These are phyloP conservation scores for Malassezia dermatis DNA, from an alignment of 1,284 basidiomycete genomes.

Conservation along the genomic window DNA sequence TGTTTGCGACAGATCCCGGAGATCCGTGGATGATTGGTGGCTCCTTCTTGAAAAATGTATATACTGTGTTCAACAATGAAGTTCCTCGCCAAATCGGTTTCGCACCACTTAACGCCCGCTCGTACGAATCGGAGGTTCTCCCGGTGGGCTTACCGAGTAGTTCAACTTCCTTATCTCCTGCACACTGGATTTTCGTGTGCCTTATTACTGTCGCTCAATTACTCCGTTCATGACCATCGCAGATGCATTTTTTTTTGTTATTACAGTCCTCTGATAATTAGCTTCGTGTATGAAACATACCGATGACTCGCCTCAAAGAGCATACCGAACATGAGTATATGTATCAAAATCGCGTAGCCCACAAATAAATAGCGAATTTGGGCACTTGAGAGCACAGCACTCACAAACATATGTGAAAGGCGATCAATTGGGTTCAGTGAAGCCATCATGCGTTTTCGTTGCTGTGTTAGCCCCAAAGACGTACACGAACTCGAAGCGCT, in stretches of 20 bases:
- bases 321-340: slow-evolving; percentile 67
- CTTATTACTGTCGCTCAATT: background rate
- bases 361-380: slow-evolving; percentile 61
- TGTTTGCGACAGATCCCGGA: slow-evolving; percentile 18
- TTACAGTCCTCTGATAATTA: background rate
- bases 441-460: slow-evolving; percentile 80
- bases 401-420: slow-evolving; percentile 71
- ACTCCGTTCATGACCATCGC: background rate
- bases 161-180: background rate
- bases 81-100: slow-evolving; percentile 25
- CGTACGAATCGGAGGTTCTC: background rate
- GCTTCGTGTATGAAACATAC: background rate
- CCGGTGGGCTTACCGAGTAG: background rate
- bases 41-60: slow-evolving; percentile 40
- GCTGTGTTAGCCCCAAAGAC: slow-evolving; percentile 55
- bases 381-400: slow-evolving; percentile 74
- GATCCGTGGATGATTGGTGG: slow-evolving; percentile 41
- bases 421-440: slow-evolving; percentile 84
- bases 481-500: slow-evolving; percentile 80
- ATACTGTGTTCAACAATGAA: slow-evolving; percentile 25
- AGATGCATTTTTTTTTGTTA: background rate
- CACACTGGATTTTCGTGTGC: background rate
- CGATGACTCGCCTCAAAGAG: slow-evolving; percentile 28
- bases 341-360: slow-evolving; percentile 66
- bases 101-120: slow-evolving; percentile 21